phyloP scores from a whole-genome alignment of 495 filamentous ascomycete species.

The Podospora australis region DNA sequence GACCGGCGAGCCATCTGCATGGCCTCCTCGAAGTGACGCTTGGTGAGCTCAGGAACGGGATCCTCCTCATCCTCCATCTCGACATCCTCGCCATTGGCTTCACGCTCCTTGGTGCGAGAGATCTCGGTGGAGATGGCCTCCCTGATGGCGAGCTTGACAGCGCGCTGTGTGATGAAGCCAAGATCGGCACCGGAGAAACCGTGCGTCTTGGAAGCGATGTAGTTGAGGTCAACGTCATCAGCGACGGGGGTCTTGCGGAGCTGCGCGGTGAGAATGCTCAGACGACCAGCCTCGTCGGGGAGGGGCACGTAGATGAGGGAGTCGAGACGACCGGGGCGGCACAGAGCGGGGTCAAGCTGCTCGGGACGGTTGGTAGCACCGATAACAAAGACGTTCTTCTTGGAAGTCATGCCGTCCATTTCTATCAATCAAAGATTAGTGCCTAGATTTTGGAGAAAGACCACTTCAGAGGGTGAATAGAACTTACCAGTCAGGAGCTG shows the following conservation, averaged over 20 bases:
- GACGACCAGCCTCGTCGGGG: conserved; percentile 82
- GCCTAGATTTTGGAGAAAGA: not conserved
- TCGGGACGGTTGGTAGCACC: conserved; percentile 98
- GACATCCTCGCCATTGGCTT: conserved; percentile 73
- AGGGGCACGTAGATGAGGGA: conserved; percentile 97
- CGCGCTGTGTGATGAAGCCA: conserved; percentile 96
- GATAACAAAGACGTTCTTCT: conserved; percentile 99
- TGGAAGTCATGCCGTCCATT: conserved; percentile 99
- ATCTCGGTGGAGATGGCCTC: conserved; percentile 88
- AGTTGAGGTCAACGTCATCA: conserved; percentile 75
- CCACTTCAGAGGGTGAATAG: not conserved
- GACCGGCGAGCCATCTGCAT: conserved; percentile 91
- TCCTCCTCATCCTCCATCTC: conserved; percentile 86
- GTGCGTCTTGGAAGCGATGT: conserved; percentile 94
- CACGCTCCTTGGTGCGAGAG: conserved; percentile 78
- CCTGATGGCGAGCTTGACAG: conserved; percentile 99
- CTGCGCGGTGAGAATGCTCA: conserved; percentile 86
- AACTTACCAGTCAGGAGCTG: conserved; percentile 92
- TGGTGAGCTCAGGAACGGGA: conserved; percentile 92
- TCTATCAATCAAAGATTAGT: conserved; percentile 56
- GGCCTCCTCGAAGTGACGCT: conserved; percentile 96
- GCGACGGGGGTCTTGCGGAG: conserved; percentile 97
- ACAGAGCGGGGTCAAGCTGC: conserved; percentile 94
- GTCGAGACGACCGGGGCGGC: conserved; percentile 96
- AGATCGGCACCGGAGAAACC: conserved; percentile 99